A percentile compares a stretch with the other conserved stretches of the same genome.
Evolutionary conservation across 169 alveolate genomes (phyloP).

Genomic region (Plasmodium vinckei): DNA sequence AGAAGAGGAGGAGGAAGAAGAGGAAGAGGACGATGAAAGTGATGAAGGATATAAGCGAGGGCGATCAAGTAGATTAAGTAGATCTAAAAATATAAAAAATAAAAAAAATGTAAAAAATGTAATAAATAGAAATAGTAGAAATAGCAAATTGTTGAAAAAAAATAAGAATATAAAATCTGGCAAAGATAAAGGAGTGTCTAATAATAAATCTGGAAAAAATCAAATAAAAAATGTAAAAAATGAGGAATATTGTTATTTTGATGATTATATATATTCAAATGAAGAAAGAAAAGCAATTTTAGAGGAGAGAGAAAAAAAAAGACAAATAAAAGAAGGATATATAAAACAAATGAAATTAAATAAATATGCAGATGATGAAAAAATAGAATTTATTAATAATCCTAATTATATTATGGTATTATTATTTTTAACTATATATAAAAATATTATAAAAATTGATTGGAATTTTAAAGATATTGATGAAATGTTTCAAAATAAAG

Average conservation of each 20-base stretch:
- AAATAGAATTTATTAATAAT: constrained; percentile 44
- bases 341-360: constrained; percentile 59
- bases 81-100: neutral
- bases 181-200: neutral
- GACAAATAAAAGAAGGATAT: constrained; percentile 28
- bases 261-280: neutral
- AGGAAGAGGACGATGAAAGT: neutral
- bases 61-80: neutral
- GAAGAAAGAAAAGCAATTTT: constrained; percentile 21
- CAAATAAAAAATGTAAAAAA: neutral
- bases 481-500: constrained; percentile 75
- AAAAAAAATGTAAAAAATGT: neutral
- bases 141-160: constrained; percentile 1
- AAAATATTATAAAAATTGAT: constrained; percentile 56
- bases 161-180: neutral
- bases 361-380: constrained; percentile 74
- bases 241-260: constrained; percentile 24
- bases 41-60: neutral
- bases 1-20: neutral
- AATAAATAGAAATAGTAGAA: neutral
- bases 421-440: constrained; percentile 52
- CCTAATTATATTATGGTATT: constrained; percentile 69
- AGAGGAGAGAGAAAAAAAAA: constrained; percentile 52
- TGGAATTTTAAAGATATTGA: constrained; percentile 75
- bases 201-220: neutral